Conservation (phyloP, 768 basidiomycete genomes). For the Clavaria fumosa region DNA sequence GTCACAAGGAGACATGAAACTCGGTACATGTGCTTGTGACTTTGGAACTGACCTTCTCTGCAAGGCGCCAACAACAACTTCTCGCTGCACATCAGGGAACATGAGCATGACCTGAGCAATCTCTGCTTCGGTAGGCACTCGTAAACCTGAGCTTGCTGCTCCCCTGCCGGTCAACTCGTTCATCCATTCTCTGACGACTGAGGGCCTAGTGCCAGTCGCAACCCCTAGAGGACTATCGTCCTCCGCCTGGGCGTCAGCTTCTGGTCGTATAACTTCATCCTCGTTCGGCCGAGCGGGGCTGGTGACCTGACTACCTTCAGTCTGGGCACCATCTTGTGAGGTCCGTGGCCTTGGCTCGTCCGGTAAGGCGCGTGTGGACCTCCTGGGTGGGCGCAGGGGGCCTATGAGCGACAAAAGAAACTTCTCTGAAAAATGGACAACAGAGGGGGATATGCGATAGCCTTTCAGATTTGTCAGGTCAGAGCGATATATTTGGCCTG, state of each 20-base stretch:
- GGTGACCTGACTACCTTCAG: constrained; percentile 38
- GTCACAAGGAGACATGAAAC: constrained; percentile 22
- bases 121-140: constrained; percentile 63
- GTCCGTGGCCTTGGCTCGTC: constrained; percentile 26
- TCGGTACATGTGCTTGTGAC: constrained; percentile 7
- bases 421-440: constrained; percentile 38
- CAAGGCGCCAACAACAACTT: constrained; percentile 58
- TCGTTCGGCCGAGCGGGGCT: constrained; percentile 37
- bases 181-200: constrained; percentile 67
- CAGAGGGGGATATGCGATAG: constrained; percentile 54
- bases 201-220: constrained; percentile 20
- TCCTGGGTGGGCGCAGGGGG: constrained; percentile 41
- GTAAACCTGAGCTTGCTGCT: constrained; percentile 39
- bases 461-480: constrained; percentile 66
- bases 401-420: constrained; percentile 58
- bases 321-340: constrained; percentile 11
- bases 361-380: constrained; percentile 62
- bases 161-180: constrained; percentile 64
- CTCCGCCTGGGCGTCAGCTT: too few species aligned
- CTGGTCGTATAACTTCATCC: constrained; percentile 10
- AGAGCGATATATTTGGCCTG: constrained; percentile 71
- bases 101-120: constrained; percentile 59
- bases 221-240: too few species aligned
- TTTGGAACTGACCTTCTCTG: constrained; percentile 54
- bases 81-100: constrained; percentile 71